These are phyloP conservation scores for Picea abies DNA, from an alignment of 83 land plant species.

Conservation along the genomic window DNA sequence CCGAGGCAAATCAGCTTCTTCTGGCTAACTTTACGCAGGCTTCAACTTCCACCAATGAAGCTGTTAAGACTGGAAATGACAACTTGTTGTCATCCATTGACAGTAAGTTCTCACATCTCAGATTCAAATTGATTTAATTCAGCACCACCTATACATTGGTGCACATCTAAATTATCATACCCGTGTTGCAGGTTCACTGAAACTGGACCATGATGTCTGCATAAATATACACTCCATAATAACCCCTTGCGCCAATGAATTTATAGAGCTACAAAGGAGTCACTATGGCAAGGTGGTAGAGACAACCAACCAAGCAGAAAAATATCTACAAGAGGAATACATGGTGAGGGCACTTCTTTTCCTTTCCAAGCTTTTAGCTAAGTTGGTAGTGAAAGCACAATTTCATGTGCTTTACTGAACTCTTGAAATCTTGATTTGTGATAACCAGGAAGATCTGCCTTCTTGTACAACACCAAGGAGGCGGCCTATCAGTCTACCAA, in stretches of 20 bases:
- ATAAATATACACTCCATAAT: slow-evolving; percentile 27
- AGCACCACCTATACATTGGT: neutral
- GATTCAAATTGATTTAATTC: slow-evolving; percentile 14
- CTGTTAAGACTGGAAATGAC: slow-evolving; percentile 22
- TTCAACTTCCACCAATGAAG: slow-evolving; percentile 22
- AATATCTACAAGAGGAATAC: slow-evolving; percentile 47
- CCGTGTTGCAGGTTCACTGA: slow-evolving; percentile 35
- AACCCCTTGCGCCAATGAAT: slow-evolving; percentile 26
- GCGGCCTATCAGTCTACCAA: slow-evolving; percentile 39
- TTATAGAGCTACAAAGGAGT: slow-evolving; percentile 24
- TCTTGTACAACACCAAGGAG: slow-evolving; percentile 35
- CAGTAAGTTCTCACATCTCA: slow-evolving; percentile 23
- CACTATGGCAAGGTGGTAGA: slow-evolving; percentile 31
- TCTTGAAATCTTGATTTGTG: neutral
- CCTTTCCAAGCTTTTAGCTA: neutral
- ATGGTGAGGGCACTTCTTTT: slow-evolving; percentile 29
- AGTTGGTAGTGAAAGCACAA: neutral
- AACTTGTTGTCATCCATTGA: slow-evolving; percentile 24
- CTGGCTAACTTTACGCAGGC: slow-evolving; percentile 29
- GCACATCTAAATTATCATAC: neutral
- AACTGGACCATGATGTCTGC: slow-evolving; percentile 36
- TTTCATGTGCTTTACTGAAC: neutral
- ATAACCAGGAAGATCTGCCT: slow-evolving; percentile 51
- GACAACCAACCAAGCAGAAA: slow-evolving; percentile 32
- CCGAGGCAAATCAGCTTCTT: slow-evolving; percentile 22